phyloP scores from a whole-genome alignment of 148 eudicot species.

The Vaccinium macrocarpon region DNA sequence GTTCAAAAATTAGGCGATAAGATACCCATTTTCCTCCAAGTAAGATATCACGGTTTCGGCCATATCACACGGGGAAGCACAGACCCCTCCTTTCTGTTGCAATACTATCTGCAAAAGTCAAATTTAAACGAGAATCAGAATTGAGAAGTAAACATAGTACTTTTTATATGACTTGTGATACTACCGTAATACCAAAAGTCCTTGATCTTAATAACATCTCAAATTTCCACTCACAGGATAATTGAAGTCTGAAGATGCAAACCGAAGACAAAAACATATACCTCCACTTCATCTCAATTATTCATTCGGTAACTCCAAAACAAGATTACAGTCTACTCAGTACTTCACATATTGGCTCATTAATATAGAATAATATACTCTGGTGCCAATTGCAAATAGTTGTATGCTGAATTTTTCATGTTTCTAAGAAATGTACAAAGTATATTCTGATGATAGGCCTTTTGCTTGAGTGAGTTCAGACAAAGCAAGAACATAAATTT shows the following conservation, averaged over 20 bases:
- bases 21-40: conserved; percentile 76
- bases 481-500: background rate
- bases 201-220: background rate
- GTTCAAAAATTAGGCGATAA: conserved; percentile 36
- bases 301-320: background rate
- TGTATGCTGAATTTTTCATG: background rate
- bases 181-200: background rate
- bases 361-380: background rate
- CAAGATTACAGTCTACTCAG: background rate
- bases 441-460: background rate
- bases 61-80: conserved; percentile 62
- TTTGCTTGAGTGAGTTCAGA: conserved; percentile 8
- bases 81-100: conserved; percentile 47
- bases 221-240: background rate
- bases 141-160: background rate
- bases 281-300: background rate
- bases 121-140: background rate
- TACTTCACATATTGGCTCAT: background rate
- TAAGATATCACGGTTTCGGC: conserved; percentile 66
- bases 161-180: background rate
- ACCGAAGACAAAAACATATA: background rate
- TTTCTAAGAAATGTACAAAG: background rate
- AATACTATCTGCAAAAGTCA: conserved; percentile 58
- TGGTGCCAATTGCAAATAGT: background rate
- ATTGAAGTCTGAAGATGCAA: background rate